Evolutionary conservation across 805 yeast genomes (phyloP).

Genomic region (Saccharomycopsis schoenii): DNA sequence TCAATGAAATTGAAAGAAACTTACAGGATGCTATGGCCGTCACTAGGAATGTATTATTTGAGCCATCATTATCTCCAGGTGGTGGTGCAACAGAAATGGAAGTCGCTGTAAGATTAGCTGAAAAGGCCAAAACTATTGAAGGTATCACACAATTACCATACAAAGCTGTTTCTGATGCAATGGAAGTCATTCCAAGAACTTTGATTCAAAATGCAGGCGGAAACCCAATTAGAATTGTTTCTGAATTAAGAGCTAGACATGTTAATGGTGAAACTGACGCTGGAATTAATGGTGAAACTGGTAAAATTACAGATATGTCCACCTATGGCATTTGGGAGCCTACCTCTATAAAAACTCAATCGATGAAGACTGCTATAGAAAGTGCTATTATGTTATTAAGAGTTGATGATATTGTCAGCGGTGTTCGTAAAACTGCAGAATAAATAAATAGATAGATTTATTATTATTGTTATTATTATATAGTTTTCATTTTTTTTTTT

Average conservation of each 20-base stretch:
- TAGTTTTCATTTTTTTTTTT: not conserved
- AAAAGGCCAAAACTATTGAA: constrained; percentile 83
- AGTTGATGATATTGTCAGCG: constrained; percentile 96
- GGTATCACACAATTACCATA: constrained; percentile 99
- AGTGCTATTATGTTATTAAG: constrained; percentile 90
- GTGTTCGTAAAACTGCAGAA: constrained; percentile 51
- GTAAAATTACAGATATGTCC: constrained; percentile 92
- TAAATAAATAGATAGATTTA: not conserved
- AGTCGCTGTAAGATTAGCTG: constrained; percentile 76
- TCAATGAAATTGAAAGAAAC: constrained; percentile 93
- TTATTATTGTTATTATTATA: not conserved
- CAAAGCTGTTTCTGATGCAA: constrained; percentile 97
- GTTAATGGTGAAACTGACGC: constrained; percentile 78
- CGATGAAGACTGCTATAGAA: constrained; percentile 95
- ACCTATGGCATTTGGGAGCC: constrained; percentile 99
- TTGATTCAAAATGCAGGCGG: constrained; percentile 97
- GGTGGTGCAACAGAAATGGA: constrained; percentile 99
- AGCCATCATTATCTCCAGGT: constrained; percentile 94
- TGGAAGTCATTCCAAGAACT: constrained; percentile 97
- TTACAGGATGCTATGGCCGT: constrained; percentile 98
- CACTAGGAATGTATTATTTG: constrained; percentile 86
- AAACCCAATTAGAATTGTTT: constrained; percentile 79
- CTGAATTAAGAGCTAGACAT: constrained; percentile 92
- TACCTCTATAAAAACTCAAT: constrained; percentile 93
- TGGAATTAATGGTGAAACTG: constrained; percentile 93